Evolutionary conservation across 495 filamentous ascomycete genomes (phyloP), one percentile per base, ranked within the genome.

Genomic region (Lepraria neglecta): DNA sequence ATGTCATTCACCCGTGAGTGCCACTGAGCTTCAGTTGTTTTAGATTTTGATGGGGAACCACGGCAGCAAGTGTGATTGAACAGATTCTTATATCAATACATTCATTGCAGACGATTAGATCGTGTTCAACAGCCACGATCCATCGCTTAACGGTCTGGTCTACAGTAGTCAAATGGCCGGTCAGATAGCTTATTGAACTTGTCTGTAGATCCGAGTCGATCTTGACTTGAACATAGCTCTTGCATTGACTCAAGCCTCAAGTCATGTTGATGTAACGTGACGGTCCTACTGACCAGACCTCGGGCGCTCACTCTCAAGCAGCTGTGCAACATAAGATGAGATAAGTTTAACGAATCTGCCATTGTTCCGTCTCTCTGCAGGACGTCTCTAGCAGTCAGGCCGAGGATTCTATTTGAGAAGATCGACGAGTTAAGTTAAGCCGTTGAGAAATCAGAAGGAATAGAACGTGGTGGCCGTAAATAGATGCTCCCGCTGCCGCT

Each of bases 401-500:
- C 4, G 21, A 50, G 15, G 21, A 28, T n/a, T 24, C 19, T 38
- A 14, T 56, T 12, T 6, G 35, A 19, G 38, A 56, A 40, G 53
- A 56, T 43, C 33, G 33, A n/a, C 52, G 6, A 62, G 35, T 4
- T 11, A 9, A 6, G 7, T 0, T 12, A 15, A 50, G 54, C 17
- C 47, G 31, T 54, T 31, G 35, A 54, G 58, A 35, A 27, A 15
- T 53, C 48, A 43, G 24, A 42, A 33, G 50, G 42, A 28, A 42
- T 19, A 12, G 11, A 44, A 58, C 44, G 43, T 58, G 33, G 53
- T 57, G 15, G 19, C 50, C 31, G 44, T 31, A 60, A 60, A 60
- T 60, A 60, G 58, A 33, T 60, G 38, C 14, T n/a, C 43, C 47
- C 40, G 27, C 58, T n/a, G 30, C 46, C 46, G 47, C 33, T 17